These are phyloP conservation scores for Fusarium annulatum DNA, from an alignment of 2,329 filamentous ascomycete species.

Conservation along the genomic window DNA sequence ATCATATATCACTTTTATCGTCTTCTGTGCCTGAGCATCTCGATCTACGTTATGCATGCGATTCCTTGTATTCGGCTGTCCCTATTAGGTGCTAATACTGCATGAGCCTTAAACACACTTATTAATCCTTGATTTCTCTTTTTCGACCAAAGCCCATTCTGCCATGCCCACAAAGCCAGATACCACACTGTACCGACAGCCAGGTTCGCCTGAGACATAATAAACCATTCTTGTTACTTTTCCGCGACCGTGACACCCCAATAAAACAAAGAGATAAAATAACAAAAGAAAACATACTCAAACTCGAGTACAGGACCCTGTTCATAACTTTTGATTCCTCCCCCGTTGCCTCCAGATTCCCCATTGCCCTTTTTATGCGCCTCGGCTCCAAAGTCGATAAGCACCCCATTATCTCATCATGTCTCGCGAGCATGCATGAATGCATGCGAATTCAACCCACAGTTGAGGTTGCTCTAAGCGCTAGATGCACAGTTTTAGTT, in stretches of 20 bases:
- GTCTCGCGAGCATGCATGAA: slow-evolving; percentile 9
- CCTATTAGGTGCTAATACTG: slow-evolving; percentile 15
- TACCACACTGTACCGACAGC: slow-evolving; percentile 22
- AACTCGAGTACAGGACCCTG: slow-evolving; percentile 29
- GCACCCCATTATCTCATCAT: slow-evolving; percentile 22
- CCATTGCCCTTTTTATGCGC: slow-evolving; percentile 30
- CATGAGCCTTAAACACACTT: slow-evolving; percentile 10
- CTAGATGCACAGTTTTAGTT: slow-evolving; percentile 55
- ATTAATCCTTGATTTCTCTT: slow-evolving; percentile 22
- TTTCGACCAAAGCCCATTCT: not conserved
- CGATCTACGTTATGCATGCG: slow-evolving; percentile 16
- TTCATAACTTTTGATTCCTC: slow-evolving; percentile 29
- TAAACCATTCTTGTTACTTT: slow-evolving; percentile 38
- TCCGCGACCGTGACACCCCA: slow-evolving; percentile 37
- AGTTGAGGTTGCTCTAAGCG: not conserved
- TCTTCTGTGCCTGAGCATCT: slow-evolving; percentile 17
- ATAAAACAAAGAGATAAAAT: not conserved
- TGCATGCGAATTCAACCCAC: slow-evolving; percentile 5
- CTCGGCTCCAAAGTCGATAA: slow-evolving; percentile 22
- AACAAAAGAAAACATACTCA: slow-evolving; percentile 27
- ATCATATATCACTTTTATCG: slow-evolving; percentile 30
- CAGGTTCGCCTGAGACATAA: slow-evolving; percentile 32
- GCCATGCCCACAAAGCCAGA: slow-evolving; percentile 3
- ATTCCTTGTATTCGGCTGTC: slow-evolving; percentile 23
- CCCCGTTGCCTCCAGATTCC: slow-evolving; percentile 23